Evolutionary conservation across 23 red algal genomes (phyloP), one percentile per base, ranked within the genome.

Genomic region (Agarophyton chilense): DNA sequence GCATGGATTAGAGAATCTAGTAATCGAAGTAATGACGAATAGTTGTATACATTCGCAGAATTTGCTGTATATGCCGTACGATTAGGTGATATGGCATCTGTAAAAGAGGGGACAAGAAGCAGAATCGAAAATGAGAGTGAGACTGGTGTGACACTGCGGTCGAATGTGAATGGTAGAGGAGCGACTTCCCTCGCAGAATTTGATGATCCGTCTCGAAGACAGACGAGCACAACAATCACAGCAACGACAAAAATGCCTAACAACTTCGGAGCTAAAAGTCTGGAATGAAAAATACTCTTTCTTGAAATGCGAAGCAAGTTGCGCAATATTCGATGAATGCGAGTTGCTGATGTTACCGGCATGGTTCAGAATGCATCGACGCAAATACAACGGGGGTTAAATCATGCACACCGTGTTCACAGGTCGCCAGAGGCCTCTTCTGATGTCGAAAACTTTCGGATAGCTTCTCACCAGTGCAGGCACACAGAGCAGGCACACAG

Each of bases 21-120:
- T 50, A 89, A 51, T 32, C 34, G 42, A 65, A 53, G 33, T 29
- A 89, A 38, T 50, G 70, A 43, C 8, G 55, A 53, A 38, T 50
- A 65, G 24, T 67, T 73, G 36, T 89, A 89, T 74, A 29, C 68
- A 74, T 49, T 39, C 24, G 1, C 51, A 58, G 44, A 58, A n/a
- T 58, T 52, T 35, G 36, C 0, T 58, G 40, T 21, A 35, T n/a
- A 22, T n/a, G 83, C 12, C 16, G 85, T 47, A 35, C 52, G 17
- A 39, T 19, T 32, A 2, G 67, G 70, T 28, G 52, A 24, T 11
- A 50, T 32, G n/a, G 56, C 12, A 31, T 78, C 8, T 1, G 85
- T 77, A 22, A 79, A 89, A 10, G 85, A 50, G 25, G 85, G 85
- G 33, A 89, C 68, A 38, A 89, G 42, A 56, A 89, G 39, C 17